phyloP scores from a whole-genome alignment of 805 yeast genomes.

The Alloascoidea africana region DNA sequence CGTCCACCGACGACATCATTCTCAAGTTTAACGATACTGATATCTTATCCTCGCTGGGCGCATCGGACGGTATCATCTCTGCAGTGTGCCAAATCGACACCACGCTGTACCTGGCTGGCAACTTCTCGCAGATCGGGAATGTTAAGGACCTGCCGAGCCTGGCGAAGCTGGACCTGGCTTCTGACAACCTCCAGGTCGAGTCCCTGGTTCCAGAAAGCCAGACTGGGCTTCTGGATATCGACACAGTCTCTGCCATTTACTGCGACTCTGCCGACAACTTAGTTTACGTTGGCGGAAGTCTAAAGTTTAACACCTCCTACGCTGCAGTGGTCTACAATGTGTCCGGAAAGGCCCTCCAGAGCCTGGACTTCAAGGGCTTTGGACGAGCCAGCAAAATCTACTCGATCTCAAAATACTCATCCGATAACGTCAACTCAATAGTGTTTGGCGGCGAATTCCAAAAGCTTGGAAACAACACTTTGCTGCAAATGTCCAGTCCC shows the following conservation, averaged over 20 bases:
- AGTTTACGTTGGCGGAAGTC: slow-evolving; percentile 72
- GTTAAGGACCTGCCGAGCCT: slow-evolving; percentile 8
- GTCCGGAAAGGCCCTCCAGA: slow-evolving; percentile 21
- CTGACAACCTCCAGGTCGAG: slow-evolving; percentile 11
- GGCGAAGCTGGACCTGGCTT: slow-evolving; percentile 12
- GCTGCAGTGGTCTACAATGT: slow-evolving; percentile 56
- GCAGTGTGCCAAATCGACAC: slow-evolving; percentile 11
- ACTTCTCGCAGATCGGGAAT: slow-evolving; percentile 13
- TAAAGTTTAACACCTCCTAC: slow-evolving; percentile 33
- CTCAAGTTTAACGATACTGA: slow-evolving; percentile 10
- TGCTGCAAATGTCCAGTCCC: slow-evolving; percentile 11
- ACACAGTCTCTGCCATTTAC: slow-evolving; percentile 24
- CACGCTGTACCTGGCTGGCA: slow-evolving; percentile 14
- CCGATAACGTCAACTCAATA: slow-evolving; percentile 29
- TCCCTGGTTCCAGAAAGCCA: slow-evolving; percentile 9
- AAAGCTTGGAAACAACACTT: slow-evolving; percentile 37
- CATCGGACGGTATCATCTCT: slow-evolving; percentile 10
- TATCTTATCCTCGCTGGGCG: slow-evolving; percentile 7
- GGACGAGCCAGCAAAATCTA: slow-evolving; percentile 40
- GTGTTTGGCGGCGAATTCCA: slow-evolving; percentile 71
- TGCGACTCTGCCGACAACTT: slow-evolving; percentile 30
- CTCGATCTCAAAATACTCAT: slow-evolving; percentile 36
- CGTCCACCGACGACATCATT: slow-evolving; percentile 8
- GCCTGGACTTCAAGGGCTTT: slow-evolving; percentile 68
- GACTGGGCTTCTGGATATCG: slow-evolving; percentile 18